Base-by-base conservation (phyloP, 192 early-diverging fungal genomes). In the Coemansia sp. region DNA sequence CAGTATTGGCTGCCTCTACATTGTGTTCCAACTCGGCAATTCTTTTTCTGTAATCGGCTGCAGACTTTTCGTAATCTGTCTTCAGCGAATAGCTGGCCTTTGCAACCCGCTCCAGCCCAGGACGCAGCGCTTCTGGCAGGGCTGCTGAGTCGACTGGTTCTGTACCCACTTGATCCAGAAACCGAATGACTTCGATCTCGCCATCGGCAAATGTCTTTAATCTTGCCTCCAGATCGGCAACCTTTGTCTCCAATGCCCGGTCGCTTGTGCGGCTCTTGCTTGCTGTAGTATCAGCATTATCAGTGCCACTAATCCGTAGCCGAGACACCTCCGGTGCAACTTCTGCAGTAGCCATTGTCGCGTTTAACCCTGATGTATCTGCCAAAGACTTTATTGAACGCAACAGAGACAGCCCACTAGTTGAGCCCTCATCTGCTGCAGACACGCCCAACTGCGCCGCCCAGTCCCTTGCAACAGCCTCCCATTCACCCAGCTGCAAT, bases 401-500 rank as follows among this genome's bases (percentile, higher is more conserved):
- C 59, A 78, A 48, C 32, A 71, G 41, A 47, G 44, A 47, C 12
- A 70, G 59, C 10, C 68, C 70, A 18, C 57, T 41, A 16, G 11
- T 13, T 18, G 57, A 59, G 16, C 38, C 39, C 10, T 71, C 32
- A 18, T 63, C 47, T 9, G 47, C 58, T 2, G 60, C 41, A 43
- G 38, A 10, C 41, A 71, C 56, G 7, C 74, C 74, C 9, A 84
- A 54, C 48, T 71, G 50, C 39, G 48, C 19, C 7, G 77, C 67
- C 61, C 69, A 74, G n/a, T 75, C 68, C 19, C 41, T 61, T 11
- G 79, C 69, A 9, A 75, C 73, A 4, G 68, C 59, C 49, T 83
- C 73, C 67, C 72, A 74, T n/a, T 79, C 73, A 50, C 60, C 12
- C 12, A 84, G 56, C 39, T 69, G 56, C 41, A 32, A 39, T 18